Conservation (phyloP, 345 rosid genomes). For the Ailanthus altissimus region DNA sequence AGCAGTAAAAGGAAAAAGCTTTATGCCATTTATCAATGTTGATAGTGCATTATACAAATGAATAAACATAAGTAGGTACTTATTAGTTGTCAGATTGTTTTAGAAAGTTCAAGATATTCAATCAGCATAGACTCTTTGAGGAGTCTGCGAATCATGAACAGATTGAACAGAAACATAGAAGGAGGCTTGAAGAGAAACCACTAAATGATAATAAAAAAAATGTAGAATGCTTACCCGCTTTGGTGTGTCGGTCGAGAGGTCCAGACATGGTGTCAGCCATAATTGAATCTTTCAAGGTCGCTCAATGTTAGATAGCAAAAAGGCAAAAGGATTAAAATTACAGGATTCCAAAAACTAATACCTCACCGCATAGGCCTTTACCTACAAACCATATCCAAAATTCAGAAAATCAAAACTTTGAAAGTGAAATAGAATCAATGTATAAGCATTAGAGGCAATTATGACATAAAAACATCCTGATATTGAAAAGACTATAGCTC, state of each 20-base stretch:
- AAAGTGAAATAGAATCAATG: background rate
- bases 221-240: slow-evolving; percentile 35
- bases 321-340: slow-evolving; percentile 16
- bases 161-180: no score
- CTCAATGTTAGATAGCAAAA: slow-evolving; percentile 19
- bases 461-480: background rate
- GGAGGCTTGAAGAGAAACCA: no score
- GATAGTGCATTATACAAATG: background rate
- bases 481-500: background rate
- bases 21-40: background rate
- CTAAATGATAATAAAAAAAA: background rate
- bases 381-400: background rate
- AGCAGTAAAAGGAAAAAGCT: background rate
- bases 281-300: slow-evolving; percentile 18
- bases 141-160: no score
- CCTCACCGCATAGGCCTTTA: slow-evolving; percentile 13
- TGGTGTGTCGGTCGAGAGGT: slow-evolving; percentile 44
- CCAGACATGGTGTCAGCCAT: slow-evolving; percentile 55
- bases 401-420: background rate
- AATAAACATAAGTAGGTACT: background rate
- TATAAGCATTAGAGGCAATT: background rate
- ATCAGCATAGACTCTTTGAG: background rate
- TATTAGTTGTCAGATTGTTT: background rate
- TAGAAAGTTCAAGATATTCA: background rate
- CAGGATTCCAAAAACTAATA: background rate